Evolutionary conservation across 352 stramenopile genomes (phyloP).

Genomic region (Pythium rishiriense): DNA sequence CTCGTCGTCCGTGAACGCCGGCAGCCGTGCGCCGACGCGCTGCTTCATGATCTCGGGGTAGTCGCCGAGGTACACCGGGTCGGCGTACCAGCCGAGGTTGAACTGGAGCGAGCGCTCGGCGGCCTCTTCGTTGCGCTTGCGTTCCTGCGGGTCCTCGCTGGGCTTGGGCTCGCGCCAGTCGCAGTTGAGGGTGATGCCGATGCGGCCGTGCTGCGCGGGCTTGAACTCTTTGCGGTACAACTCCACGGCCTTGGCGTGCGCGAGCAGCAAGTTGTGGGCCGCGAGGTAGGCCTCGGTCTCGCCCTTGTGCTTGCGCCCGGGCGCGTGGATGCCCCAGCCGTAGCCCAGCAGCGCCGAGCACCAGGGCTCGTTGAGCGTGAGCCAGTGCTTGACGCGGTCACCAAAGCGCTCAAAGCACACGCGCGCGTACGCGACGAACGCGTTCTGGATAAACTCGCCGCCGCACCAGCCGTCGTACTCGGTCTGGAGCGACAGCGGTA

Average conservation of each 20-base stretch:
- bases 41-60: conserved; percentile 93
- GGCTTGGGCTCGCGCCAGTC: conserved; percentile 88
- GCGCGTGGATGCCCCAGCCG: conserved; percentile 62
- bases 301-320: conserved; percentile 37
- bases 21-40: conserved; percentile 79
- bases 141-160: conserved; percentile 44
- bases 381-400: conserved; percentile 79
- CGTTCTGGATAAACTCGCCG: conserved; percentile 53
- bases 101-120: conserved; percentile 84
- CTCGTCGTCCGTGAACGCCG: conserved; percentile 87
- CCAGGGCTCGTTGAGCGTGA: conserved; percentile 94
- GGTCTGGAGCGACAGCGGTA: conserved; percentile 77
- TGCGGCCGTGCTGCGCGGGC: conserved; percentile 51
- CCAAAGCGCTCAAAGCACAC: conserved; percentile 92
- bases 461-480: conserved; percentile 65
- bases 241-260: conserved; percentile 82
- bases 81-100: conserved; percentile 88
- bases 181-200: conserved; percentile 92
- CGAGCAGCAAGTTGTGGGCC: conserved; percentile 89
- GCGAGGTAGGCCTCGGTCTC: conserved; percentile 40
- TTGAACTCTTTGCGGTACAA: conserved; percentile 68
- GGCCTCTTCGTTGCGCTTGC: conserved; percentile 64
- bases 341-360: conserved; percentile 49
- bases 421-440: conserved; percentile 82
- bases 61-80: conserved; percentile 91